Conservation (phyloP, 768 basidiomycete genomes). For the Termitomyces bulborhizus region DNA sequence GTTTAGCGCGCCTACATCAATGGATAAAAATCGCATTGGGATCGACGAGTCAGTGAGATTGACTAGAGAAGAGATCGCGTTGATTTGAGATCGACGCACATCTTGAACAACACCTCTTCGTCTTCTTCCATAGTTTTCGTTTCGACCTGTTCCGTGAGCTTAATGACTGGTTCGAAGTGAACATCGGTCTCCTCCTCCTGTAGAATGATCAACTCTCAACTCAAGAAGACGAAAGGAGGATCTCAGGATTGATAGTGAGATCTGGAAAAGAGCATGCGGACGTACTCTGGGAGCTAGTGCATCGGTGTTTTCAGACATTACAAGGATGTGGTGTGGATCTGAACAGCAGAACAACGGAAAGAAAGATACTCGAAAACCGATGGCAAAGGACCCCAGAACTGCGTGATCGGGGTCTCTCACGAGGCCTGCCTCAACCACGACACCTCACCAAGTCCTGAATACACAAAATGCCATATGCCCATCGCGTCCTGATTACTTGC, state of each 20-base stretch:
- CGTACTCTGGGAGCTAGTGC: conserved; percentile 69
- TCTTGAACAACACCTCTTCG: conserved; percentile 91
- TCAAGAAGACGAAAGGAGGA: conserved; percentile 3
- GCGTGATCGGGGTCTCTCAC: conserved; percentile 13
- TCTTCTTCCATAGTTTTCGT: conserved; percentile 95
- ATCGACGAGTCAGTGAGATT: conserved; percentile 19
- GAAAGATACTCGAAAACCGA: conserved; percentile 8
- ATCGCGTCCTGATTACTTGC: conserved; percentile 30
- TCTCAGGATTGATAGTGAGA: conserved; percentile 10
- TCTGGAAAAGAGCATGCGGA: conserved; percentile 16
- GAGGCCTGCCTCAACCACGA: neutral
- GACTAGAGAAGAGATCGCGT: conserved; percentile 30
- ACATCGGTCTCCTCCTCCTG: conserved; percentile 80
- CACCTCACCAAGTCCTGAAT: conserved; percentile 6
- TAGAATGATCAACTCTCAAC: conserved; percentile 15
- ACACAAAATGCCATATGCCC: conserved; percentile 23
- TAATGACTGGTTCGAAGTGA: conserved; percentile 95
- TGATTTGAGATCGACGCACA: conserved; percentile 52
- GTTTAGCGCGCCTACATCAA: conserved; percentile 81
- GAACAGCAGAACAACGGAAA: conserved; percentile 13
- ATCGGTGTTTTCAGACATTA: conserved; percentile 56
- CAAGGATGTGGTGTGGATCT: conserved; percentile 22
- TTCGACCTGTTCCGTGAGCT: conserved; percentile 92
- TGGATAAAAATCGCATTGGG: conserved; percentile 7
- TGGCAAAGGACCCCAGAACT: conserved; percentile 13